Evolutionary conservation across 2,329 filamentous ascomycete genomes (phyloP), one percentile per base, ranked within the genome.

Genomic region (Alternaria postmessia): DNA sequence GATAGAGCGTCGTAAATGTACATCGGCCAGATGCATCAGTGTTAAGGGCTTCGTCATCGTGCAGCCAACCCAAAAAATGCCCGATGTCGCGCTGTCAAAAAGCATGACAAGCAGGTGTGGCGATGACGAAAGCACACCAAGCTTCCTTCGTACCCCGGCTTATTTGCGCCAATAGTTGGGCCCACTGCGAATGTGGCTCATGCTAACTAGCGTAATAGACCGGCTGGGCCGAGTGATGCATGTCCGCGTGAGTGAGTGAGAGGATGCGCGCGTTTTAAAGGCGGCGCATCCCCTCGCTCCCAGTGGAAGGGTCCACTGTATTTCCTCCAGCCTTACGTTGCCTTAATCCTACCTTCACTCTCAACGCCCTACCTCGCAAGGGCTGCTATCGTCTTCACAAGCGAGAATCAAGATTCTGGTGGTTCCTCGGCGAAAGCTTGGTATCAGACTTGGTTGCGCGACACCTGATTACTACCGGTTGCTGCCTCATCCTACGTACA

Each of bases 101-200:
- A 38, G 46, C 46, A 38, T 38, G 46, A 49, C 20, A 49, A 36
- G 14, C 46, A 53, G 24, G 18, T 58, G 51, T 58, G 38, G 34
- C 38, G 57, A 59, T 63, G 63, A 65, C 65, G 63, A 60, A 61
- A 61, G 28, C 22, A 7, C 38, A 12, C 39, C 22, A 49, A 53
- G 38, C 51, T 30, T 22, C 26, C 38, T 26, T 22, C 14, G 51
- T 38, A 14, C 43, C 32, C 54, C 51, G 42, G 39, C 32, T 56
- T 54, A 51, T 64, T 38, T 26, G 48, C 63, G 42, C 61, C 65
- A 67, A 61, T 67, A 16, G 38, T 16, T 14, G 46, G 34, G 49
- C 34, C 12, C 54, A 28, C 47, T 20, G 41, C 24, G 54, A 22
- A 26, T 57, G 55, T 57, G 55, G 55, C 55, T 54, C 41, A 57